These are phyloP conservation scores for Mycena capillaripes DNA, from an alignment of 768 basidiomycete species.

Conservation along the genomic window DNA sequence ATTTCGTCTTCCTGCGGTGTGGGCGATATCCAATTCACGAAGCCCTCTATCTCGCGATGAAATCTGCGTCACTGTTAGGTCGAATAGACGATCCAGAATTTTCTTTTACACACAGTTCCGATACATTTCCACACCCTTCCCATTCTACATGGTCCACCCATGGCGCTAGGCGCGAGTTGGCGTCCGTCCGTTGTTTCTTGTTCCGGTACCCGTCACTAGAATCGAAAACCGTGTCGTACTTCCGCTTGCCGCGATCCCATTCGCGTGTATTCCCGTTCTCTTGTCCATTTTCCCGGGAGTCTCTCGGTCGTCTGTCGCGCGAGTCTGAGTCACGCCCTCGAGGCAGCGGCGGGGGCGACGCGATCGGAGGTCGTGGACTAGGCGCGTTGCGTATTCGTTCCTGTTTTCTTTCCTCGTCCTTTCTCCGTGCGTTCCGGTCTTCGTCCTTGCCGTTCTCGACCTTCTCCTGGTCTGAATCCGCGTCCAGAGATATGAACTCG, in stretches of 20 bases:
- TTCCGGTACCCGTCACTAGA: conserved; percentile 64
- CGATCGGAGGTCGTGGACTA: conserved; percentile 17
- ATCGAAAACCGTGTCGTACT: conserved; percentile 59
- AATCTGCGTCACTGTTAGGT: conserved; percentile 64
- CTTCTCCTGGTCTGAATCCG: conserved; percentile 23
- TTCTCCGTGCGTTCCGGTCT: background rate
- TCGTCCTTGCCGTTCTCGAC: background rate
- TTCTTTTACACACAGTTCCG: conserved; percentile 78
- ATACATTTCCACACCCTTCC: conserved; percentile 81
- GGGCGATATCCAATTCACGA: conserved; percentile 90
- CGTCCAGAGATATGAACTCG: conserved; percentile 20
- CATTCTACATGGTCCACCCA: conserved; percentile 83
- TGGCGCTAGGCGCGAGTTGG: conserved; percentile 69
- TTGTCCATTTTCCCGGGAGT: background rate
- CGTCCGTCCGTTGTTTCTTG: conserved; percentile 67
- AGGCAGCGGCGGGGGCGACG: conserved; percentile 21
- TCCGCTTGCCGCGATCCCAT: conserved; percentile 58
- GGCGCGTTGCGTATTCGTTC: conserved; percentile 14
- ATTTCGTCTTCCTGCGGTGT: conserved; percentile 88
- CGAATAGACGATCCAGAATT: background rate
- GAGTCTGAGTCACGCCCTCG: conserved; percentile 10
- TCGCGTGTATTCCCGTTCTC: conserved; percentile 34
- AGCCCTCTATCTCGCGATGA: conserved; percentile 89
- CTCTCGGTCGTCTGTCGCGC: conserved; percentile 37
- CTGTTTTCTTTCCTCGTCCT: conserved; percentile 12